Evolutionary conservation across 805 yeast species (phyloP).

Genomic region (Cyberlindnera suaveolens): DNA sequence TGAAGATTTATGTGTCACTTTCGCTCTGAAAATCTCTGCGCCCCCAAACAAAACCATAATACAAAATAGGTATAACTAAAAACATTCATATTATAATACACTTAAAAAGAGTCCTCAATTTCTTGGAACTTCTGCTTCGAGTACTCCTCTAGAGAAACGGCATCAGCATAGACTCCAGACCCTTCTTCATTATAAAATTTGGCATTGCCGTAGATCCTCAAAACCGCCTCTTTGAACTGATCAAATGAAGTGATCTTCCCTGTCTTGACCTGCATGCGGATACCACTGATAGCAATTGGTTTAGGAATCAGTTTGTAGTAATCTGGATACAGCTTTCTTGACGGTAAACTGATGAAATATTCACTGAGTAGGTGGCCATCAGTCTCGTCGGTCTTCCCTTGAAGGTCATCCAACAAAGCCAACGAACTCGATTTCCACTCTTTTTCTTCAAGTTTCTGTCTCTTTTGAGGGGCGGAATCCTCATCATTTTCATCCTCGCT

Average conservation of each 20-base stretch:
- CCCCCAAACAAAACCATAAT: background rate
- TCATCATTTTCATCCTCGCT: background rate
- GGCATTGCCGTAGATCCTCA: slow-evolving; percentile 79
- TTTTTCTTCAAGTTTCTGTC: slow-evolving; percentile 20
- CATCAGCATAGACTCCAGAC: slow-evolving; percentile 78
- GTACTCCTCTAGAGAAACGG: slow-evolving; percentile 62
- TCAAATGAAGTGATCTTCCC: slow-evolving; percentile 40
- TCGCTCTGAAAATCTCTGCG: background rate
- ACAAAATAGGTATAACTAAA: background rate
- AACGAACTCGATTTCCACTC: slow-evolving; percentile 25
- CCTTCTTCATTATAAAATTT: slow-evolving; percentile 87
- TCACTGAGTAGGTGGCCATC: slow-evolving; percentile 42
- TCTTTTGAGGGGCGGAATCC: slow-evolving; percentile 9
- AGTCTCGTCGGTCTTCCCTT: slow-evolving; percentile 21
- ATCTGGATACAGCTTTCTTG: slow-evolving; percentile 74
- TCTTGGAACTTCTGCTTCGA: slow-evolving; percentile 49
- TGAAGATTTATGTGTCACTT: background rate
- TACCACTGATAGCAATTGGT: slow-evolving; percentile 63
- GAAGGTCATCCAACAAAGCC: slow-evolving; percentile 38
- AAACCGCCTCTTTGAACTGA: slow-evolving; percentile 52
- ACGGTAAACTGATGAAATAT: slow-evolving; percentile 65
- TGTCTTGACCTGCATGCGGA: slow-evolving; percentile 49
- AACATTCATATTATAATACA: background rate
- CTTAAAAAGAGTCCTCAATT: slow-evolving; percentile 7
- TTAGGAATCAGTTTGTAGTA: slow-evolving; percentile 52